Evolutionary conservation across 2,329 filamentous ascomycete species (phyloP).

Genomic region (Ceratocystis huliohia): DNA sequence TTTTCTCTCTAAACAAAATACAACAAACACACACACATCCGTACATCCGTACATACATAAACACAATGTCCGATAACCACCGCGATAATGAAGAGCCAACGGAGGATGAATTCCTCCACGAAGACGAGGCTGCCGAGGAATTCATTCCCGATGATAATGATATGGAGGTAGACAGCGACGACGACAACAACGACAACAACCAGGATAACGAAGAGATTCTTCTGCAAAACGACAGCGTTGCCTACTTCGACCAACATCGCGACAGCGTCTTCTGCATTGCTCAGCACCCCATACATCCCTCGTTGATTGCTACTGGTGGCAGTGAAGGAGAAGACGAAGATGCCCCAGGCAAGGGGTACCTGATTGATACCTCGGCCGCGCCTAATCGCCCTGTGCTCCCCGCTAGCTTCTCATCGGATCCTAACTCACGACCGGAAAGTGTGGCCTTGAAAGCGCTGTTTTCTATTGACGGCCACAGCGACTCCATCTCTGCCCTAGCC

Average conservation of each 20-base stretch:
- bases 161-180: slow-evolving; percentile 66
- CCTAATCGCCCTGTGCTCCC: slow-evolving; percentile 57
- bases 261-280: slow-evolving; percentile 93
- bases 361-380: slow-evolving; percentile 63
- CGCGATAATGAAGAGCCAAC: slow-evolving; percentile 15
- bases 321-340: slow-evolving; percentile 47
- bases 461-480: slow-evolving; percentile 75
- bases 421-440: slow-evolving; percentile 41
- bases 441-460: slow-evolving; percentile 50
- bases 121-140: slow-evolving; percentile 23
- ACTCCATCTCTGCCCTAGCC: slow-evolving; percentile 74
- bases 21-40: not conserved
- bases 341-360: slow-evolving; percentile 65
- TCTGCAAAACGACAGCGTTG: slow-evolving; percentile 82
- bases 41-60: too few relatives aligned
- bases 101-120: slow-evolving; percentile 19
- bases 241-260: slow-evolving; percentile 80
- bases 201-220: slow-evolving; percentile 47
- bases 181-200: slow-evolving; percentile 42
- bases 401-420: slow-evolving; percentile 57
- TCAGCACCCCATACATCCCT: slow-evolving; percentile 68
- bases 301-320: slow-evolving; percentile 77
- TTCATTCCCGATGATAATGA: slow-evolving; percentile 38
- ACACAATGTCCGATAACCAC: slow-evolving; percentile 14
- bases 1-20: not conserved